A percentile compares a stretch with the other conserved stretches of the same genome.
These are phyloP conservation scores for Penicillium sp. DNA, from an alignment of 2,329 filamentous ascomycete genomes.

Conservation along the genomic window DNA sequence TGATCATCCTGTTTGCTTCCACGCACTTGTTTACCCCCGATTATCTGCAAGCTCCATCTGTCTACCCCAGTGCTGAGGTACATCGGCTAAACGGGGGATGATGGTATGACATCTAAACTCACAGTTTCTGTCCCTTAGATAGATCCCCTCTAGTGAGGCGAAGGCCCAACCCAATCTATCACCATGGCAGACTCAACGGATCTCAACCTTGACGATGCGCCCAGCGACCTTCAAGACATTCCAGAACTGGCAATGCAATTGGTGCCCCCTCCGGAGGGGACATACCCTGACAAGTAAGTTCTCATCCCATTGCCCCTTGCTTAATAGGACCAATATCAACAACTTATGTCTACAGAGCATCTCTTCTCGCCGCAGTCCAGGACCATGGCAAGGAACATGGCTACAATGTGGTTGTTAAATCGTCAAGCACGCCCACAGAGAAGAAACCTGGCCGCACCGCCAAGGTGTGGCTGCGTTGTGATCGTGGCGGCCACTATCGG, in stretches of 20 bases:
- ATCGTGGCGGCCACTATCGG: constrained; percentile 46
- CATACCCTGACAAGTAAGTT: constrained; percentile 44
- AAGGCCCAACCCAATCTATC: constrained; percentile 18
- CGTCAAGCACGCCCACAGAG: constrained; percentile 46
- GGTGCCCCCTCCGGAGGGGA: constrained; percentile 43
- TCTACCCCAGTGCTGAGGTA: constrained; percentile 9
- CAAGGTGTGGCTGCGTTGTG: constrained; percentile 47
- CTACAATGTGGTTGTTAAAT: constrained; percentile 47
- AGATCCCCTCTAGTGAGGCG: constrained; percentile 14
- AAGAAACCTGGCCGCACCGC: constrained; percentile 46
- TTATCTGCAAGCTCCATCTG: constrained; percentile 13
- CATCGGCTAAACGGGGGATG: constrained; percentile 2
- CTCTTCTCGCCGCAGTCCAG: constrained; percentile 42
- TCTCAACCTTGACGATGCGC: constrained; percentile 43
- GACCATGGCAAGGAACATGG: constrained; percentile 44
- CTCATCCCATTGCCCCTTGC: background rate
- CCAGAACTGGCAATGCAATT: constrained; percentile 44
- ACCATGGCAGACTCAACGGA: constrained; percentile 44
- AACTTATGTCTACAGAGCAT: constrained; percentile 25
- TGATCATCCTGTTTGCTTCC: constrained; percentile 35
- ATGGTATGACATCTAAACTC: constrained; percentile 24
- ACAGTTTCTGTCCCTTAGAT: constrained; percentile 4
- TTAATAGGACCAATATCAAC: constrained; percentile 4
- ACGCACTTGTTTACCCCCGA: constrained; percentile 36
- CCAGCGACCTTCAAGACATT: constrained; percentile 47